Evolutionary conservation across 1,139 yeast species (phyloP).

Genomic region (Diutina rugosa): DNA sequence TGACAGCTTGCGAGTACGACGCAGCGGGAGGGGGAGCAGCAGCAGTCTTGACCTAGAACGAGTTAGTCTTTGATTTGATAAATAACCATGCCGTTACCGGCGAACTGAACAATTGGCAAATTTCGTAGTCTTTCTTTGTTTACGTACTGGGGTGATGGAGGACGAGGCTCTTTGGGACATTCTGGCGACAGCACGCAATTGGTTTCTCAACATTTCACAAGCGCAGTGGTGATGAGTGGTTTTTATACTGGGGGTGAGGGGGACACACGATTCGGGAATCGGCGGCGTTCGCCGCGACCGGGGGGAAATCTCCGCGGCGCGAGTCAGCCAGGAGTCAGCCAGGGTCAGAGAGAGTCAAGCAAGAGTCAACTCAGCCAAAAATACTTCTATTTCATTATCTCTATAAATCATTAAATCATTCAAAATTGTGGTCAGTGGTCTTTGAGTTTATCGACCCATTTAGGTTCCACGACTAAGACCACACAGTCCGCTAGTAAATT

Average conservation of each 20-base stretch:
- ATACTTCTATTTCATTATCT: too few species aligned
- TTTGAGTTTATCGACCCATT: constrained; percentile 18
- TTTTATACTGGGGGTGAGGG: not conserved
- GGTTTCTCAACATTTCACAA: not conserved
- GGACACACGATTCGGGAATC: not conserved
- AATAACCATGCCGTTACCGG: not conserved
- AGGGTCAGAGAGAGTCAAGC: not conserved
- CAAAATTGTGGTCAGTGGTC: not conserved
- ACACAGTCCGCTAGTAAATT: constrained; percentile 26
- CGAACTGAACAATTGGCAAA: not conserved
- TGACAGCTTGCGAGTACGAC: constrained; percentile 86
- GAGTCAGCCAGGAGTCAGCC: not conserved
- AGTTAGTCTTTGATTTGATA: not conserved
- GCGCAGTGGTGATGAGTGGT: not conserved
- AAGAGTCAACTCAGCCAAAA: not conserved
- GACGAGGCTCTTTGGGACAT: constrained; percentile 1
- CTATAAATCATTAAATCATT: too few species aligned
- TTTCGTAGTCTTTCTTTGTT: too few species aligned
- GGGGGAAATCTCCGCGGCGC: not conserved
- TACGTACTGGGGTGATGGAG: not conserved
- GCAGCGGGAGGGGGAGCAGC: constrained; percentile 95
- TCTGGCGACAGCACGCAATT: not conserved
- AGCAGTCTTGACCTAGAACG: constrained; percentile 11
- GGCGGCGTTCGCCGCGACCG: not conserved
- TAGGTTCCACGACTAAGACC: constrained; percentile 33